Conservation (phyloP, 1,284 basidiomycete genomes). For the Ceratobasidium sp. region DNA sequence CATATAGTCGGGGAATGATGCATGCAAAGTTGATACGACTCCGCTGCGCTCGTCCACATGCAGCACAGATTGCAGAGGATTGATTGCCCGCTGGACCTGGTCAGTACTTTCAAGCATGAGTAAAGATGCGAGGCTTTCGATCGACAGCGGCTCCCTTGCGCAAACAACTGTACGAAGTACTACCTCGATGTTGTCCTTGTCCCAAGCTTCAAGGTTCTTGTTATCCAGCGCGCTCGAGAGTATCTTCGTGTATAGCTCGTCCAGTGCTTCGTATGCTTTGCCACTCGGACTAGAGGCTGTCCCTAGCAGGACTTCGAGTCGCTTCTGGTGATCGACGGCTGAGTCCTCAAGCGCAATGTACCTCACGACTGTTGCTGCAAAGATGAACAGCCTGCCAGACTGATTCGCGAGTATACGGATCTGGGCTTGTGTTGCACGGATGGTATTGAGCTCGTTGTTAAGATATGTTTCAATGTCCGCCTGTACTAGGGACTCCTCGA, state of each 20-base stretch:
- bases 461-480: constrained; percentile 29
- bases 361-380: constrained; percentile 15
- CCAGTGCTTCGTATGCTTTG: not conserved
- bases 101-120: not conserved
- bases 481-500: constrained; percentile 18
- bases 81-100: not conserved
- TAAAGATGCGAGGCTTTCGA: not conserved
- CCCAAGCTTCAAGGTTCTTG: not conserved
- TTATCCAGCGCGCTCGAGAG: not conserved
- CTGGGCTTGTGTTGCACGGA: not conserved
- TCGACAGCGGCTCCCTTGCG: not conserved
- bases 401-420: not conserved
- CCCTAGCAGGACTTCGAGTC: not conserved
- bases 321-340: not conserved
- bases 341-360: not conserved
- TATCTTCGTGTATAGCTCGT: constrained; percentile 23
- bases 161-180: not conserved
- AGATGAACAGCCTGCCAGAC: constrained; percentile 23
- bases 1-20: constrained; percentile 5
- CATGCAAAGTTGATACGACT: constrained; percentile 9
- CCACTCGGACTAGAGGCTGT: not conserved
- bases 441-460: not conserved
- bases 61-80: constrained; percentile 16
- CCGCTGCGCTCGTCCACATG: not conserved
- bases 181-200: not conserved